Percentiles rank a stretch among this genome's conserved stretches.
phyloP scores from a whole-genome alignment of 371 early-diverging fungal species.

The Rhizomucor miehei region DNA sequence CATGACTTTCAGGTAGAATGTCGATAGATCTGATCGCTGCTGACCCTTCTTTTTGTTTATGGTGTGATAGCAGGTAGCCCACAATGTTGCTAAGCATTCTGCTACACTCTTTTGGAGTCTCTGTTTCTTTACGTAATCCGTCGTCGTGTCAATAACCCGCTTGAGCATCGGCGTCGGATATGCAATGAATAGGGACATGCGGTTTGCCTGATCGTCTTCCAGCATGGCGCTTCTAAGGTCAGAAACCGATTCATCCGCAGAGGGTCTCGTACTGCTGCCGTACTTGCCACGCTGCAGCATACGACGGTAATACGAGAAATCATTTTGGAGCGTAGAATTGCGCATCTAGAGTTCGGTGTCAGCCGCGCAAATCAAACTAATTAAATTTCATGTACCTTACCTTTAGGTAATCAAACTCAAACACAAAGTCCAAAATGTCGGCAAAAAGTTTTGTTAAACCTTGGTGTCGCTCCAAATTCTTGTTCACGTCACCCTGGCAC shows the following conservation, averaged over 20 bases:
- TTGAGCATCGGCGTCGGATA: conserved; percentile 92
- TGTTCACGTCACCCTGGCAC: conserved; percentile 67
- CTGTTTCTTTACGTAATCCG: conserved; percentile 51
- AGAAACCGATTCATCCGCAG: conserved; percentile 18
- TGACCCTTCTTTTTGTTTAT: conserved; percentile 54
- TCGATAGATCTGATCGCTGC: not conserved
- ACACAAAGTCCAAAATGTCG: conserved; percentile 80
- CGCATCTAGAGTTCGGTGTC: conserved; percentile 60
- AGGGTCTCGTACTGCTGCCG: conserved; percentile 7
- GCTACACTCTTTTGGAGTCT: conserved; percentile 52
- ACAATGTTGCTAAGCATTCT: conserved; percentile 65
- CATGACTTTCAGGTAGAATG: conserved; percentile 75
- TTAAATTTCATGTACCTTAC: conserved; percentile 20
- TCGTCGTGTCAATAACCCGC: conserved; percentile 74
- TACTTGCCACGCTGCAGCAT: conserved; percentile 72
- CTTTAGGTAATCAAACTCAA: conserved; percentile 88
- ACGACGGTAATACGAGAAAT: conserved; percentile 94
- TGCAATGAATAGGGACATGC: conserved; percentile 93
- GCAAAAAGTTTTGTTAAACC: conserved; percentile 78
- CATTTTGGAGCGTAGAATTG: conserved; percentile 92
- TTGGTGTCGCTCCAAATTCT: conserved; percentile 70
- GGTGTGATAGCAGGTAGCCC: conserved; percentile 66
- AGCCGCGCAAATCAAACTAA: not conserved
- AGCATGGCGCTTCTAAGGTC: conserved; percentile 66
- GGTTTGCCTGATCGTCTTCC: conserved; percentile 86